phyloP scores from a whole-genome alignment of 2,329 filamentous ascomycete genomes.

The Ophiostoma sp. region DNA sequence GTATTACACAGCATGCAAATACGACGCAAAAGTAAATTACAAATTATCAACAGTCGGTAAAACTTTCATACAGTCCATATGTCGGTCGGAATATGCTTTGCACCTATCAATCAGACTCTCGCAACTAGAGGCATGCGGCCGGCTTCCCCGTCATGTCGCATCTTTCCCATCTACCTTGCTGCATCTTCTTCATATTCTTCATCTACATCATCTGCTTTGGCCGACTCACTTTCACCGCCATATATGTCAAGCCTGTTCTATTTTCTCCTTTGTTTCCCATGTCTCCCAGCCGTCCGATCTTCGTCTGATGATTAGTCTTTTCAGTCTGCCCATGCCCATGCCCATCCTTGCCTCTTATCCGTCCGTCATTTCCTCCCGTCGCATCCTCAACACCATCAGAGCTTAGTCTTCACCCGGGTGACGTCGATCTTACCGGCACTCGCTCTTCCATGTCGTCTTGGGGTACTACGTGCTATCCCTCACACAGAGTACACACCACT shows the following conservation, averaged over 20 bases:
- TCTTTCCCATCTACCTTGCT: conserved; percentile 3
- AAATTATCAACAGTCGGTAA: background rate
- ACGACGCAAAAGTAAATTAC: background rate
- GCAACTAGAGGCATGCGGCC: background rate
- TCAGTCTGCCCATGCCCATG: background rate
- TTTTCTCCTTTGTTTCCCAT: background rate
- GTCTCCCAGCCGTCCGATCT: background rate
- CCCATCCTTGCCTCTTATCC: background rate
- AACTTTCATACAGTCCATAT: too few relatives aligned
- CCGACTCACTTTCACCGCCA: conserved; percentile 3
- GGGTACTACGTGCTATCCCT: too few relatives aligned
- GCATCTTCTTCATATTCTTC: background rate
- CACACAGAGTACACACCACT: too few relatives aligned
- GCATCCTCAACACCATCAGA: background rate
- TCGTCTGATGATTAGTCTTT: background rate
- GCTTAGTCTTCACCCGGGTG: background rate
- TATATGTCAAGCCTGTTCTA: background rate
- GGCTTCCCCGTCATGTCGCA: background rate
- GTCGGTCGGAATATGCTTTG: too few relatives aligned
- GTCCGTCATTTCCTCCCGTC: too few relatives aligned
- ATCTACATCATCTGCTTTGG: background rate
- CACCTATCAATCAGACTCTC: too few relatives aligned
- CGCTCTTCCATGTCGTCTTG: background rate
- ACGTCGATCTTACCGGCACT: background rate
- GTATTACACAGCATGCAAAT: conserved; percentile 5